These are phyloP conservation scores for Hysterium pulicare DNA, from an alignment of 2,329 filamentous ascomycete genomes.

Conservation along the genomic window DNA sequence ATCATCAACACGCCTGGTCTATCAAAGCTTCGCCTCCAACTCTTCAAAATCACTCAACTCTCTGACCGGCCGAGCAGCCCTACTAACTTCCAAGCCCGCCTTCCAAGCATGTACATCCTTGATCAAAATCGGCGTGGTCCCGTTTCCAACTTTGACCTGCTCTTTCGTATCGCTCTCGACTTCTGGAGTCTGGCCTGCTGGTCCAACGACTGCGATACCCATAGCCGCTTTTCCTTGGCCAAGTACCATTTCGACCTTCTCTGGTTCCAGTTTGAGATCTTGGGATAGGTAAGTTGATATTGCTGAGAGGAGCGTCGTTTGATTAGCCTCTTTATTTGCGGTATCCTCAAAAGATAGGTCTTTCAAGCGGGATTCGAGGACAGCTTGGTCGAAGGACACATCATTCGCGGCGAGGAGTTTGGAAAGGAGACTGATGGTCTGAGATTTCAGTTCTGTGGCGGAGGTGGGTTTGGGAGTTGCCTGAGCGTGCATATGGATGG, in stretches of 20 bases:
- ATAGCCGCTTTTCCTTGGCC: conserved; percentile 51
- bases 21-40: conserved; percentile 5
- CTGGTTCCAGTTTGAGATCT: conserved; percentile 46
- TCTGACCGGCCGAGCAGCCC: conserved; percentile 68
- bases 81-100: conserved; percentile 67
- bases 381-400: conserved; percentile 41
- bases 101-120: conserved; percentile 79
- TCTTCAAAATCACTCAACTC: conserved; percentile 86
- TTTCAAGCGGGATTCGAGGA: conserved; percentile 44
- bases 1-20: too few relatives aligned
- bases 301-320: conserved; percentile 46
- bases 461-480: conserved; percentile 41
- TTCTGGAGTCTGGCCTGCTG: conserved; percentile 19
- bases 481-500: conserved; percentile 79
- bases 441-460: conserved; percentile 42
- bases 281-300: conserved; percentile 48
- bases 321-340: conserved; percentile 35
- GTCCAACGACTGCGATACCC: conserved; percentile 27
- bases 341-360: conserved; percentile 45
- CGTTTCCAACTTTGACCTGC: conserved; percentile 19
- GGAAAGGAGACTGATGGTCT: conserved; percentile 38
- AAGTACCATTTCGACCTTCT: conserved; percentile 48
- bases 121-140: conserved; percentile 57
- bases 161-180: conserved; percentile 35
- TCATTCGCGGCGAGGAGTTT: conserved; percentile 49